Conservation (phyloP, 2,329 filamentous ascomycete genomes). For the Exophiala mesophila region DNA sequence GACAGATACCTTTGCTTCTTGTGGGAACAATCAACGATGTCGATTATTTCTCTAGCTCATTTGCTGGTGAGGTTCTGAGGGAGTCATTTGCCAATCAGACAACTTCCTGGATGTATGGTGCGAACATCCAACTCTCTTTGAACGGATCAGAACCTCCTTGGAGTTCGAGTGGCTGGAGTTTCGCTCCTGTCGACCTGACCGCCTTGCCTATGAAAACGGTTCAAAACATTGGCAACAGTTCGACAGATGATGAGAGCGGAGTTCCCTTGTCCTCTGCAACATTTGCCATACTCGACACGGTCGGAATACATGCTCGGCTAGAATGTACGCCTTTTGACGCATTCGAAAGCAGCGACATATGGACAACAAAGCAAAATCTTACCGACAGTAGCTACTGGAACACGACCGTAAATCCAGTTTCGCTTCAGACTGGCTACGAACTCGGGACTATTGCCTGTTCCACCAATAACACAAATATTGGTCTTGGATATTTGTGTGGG, state of each 20-base stretch:
- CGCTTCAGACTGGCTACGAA: neutral
- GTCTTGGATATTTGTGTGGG: neutral
- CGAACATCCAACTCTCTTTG: conserved; percentile 21
- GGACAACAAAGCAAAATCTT: conserved; percentile 1
- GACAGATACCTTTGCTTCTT: neutral
- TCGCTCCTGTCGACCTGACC: conserved; percentile 19
- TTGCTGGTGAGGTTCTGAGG: conserved; percentile 13
- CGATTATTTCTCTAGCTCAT: conserved; percentile 17
- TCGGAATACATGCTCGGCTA: neutral
- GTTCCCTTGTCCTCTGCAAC: neutral
- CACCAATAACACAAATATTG: neutral
- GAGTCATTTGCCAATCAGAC: neutral
- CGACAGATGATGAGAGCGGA: neutral
- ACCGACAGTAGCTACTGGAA: conserved; percentile 5
- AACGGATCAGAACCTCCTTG: conserved; percentile 22
- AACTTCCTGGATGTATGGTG: conserved; percentile 14
- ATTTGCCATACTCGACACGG: neutral
- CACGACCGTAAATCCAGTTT: neutral
- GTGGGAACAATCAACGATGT: neutral
- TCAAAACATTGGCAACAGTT: neutral
- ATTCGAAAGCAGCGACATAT: neutral
- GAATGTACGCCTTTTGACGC: conserved; percentile 1
- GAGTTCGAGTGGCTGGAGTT: conserved; percentile 27
- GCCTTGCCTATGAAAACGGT: neutral
- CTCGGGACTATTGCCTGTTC: neutral